phyloP scores from a whole-genome alignment of 257 asterid genomes.

The Solanum verrucosum region DNA sequence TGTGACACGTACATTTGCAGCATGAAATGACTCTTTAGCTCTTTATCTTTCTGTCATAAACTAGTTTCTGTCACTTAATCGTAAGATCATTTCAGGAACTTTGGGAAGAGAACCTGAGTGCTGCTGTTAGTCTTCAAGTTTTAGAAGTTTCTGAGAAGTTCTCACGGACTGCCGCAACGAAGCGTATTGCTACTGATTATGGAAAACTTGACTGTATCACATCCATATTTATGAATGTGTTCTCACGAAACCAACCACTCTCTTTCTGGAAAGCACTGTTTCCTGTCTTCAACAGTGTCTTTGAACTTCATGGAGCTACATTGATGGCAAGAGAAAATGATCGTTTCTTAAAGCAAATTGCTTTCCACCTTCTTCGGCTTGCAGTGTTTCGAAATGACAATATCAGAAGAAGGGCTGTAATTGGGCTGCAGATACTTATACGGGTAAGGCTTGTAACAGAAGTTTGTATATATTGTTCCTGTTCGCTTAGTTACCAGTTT shows the following conservation, averaged over 20 bases:
- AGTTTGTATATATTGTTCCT: conserved; percentile 1
- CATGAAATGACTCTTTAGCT: background rate
- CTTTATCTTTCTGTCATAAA: background rate
- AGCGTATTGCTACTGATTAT: conserved; percentile 85
- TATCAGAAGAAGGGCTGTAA: conserved; percentile 79
- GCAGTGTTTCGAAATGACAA: conserved; percentile 87
- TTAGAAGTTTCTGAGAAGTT: conserved; percentile 80
- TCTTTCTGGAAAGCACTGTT: conserved; percentile 83
- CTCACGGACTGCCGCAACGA: conserved; percentile 70
- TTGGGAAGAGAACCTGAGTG: conserved; percentile 98
- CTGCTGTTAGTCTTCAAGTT: conserved; percentile 93
- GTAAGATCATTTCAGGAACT: conserved; percentile 60
- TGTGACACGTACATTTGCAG: background rate
- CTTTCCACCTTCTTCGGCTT: conserved; percentile 95
- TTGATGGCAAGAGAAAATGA: conserved; percentile 98
- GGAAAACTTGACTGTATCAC: conserved; percentile 98
- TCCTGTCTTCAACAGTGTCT: conserved; percentile 75
- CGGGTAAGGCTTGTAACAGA: conserved; percentile 40
- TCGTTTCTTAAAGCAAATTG: conserved; percentile 88
- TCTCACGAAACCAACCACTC: conserved; percentile 88
- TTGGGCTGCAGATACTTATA: conserved; percentile 94
- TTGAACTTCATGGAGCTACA: conserved; percentile 91
- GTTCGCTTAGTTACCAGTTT: background rate
- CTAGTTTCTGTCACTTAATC: background rate
- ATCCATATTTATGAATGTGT: conserved; percentile 68